Conservation (phyloP, 2,329 filamentous ascomycete species). For the Pochonia chlamydosporia region DNA sequence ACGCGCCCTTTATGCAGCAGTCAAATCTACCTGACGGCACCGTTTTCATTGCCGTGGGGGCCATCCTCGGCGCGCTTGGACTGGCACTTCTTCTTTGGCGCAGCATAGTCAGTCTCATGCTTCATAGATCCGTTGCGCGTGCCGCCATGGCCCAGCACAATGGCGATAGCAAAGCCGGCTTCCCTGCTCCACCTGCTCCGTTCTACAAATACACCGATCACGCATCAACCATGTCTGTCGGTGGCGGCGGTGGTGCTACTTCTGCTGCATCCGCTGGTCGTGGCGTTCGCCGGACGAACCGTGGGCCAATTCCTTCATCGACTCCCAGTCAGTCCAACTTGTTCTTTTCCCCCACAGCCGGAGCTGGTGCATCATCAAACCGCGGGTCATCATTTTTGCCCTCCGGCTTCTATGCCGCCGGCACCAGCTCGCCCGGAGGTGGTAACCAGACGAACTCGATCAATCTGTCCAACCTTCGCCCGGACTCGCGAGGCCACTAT, state of each 20-base stretch:
- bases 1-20: constrained; percentile 88
- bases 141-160: constrained; percentile 71
- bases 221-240: constrained; percentile 46
- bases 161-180: constrained; percentile 64
- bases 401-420: constrained; percentile 82
- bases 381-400: constrained; percentile 80
- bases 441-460: constrained; percentile 48
- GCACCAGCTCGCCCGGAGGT: constrained; percentile 44
- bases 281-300: constrained; percentile 43
- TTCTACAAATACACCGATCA: constrained; percentile 62
- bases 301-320: constrained; percentile 46
- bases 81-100: constrained; percentile 84
- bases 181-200: constrained; percentile 49
- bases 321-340: constrained; percentile 64
- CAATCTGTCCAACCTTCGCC: constrained; percentile 55
- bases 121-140: constrained; percentile 85
- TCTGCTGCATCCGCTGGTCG: constrained; percentile 37
- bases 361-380: constrained; percentile 52
- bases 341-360: constrained; percentile 89
- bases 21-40: constrained; percentile 85
- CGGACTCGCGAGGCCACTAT: constrained; percentile 49
- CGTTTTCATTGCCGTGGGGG: constrained; percentile 91
- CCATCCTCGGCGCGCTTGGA: constrained; percentile 77
- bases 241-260: constrained; percentile 21
- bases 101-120: constrained; percentile 77